A percentile compares a stretch with the other conserved stretches of the same genome.
Conservation (phyloP, 2,329 filamentous ascomycete genomes). For the Pseudophaeomoniella oleicola region DNA sequence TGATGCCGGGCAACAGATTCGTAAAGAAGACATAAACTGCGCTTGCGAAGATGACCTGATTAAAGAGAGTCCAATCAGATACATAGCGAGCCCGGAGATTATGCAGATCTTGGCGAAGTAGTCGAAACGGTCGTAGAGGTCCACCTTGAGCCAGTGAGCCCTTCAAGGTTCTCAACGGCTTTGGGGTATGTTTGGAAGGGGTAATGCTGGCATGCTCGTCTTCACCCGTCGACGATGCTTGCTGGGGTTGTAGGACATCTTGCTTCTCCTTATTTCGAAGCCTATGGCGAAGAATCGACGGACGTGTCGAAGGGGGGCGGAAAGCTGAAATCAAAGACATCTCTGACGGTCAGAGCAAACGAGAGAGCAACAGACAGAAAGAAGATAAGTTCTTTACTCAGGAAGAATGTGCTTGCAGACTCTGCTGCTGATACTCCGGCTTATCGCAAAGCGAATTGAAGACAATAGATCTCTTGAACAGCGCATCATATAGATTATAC, state of each 20-base stretch:
- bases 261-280: constrained; percentile 10
- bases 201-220: constrained; percentile 22
- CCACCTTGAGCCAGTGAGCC: constrained; percentile 22
- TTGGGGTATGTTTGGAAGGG: constrained; percentile 22
- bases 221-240: constrained; percentile 7
- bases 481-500: no score
- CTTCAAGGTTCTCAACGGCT: constrained; percentile 14
- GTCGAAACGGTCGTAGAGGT: constrained; percentile 36
- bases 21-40: constrained; percentile 54
- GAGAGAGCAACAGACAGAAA: no score
- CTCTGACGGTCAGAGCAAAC: not conserved
- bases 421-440: no score
- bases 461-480: no score
- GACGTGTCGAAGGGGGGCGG: constrained; percentile 17
- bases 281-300: constrained; percentile 12
- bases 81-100: constrained; percentile 33
- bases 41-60: constrained; percentile 49
- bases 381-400: no score
- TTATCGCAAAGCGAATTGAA: no score
- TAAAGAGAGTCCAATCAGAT: constrained; percentile 45
- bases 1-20: constrained; percentile 51
- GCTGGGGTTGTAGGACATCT: not conserved
- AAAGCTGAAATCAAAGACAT: constrained; percentile 21
- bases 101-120: constrained; percentile 33
- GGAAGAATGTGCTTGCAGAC: no score